Evolutionary conservation across 257 asterid genomes (phyloP).

Genomic region (Osmanthus fragrans): DNA sequence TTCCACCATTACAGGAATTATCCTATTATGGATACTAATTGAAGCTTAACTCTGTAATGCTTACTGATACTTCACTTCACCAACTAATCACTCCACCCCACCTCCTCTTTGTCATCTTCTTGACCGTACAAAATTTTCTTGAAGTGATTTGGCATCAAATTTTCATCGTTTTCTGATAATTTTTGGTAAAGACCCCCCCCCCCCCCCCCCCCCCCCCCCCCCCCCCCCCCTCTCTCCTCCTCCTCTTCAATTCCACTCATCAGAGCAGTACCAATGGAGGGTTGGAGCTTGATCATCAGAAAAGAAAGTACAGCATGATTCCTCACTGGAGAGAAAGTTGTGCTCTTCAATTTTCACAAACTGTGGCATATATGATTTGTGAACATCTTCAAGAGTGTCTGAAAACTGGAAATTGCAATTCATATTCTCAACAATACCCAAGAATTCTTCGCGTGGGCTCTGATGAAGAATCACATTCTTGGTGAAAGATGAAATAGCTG

Average conservation of each 20-base stretch:
- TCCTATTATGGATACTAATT: not conserved
- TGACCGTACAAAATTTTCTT: slow-evolving; percentile 41
- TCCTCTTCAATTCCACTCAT: slow-evolving; percentile 60
- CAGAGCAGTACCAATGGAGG: slow-evolving; percentile 72
- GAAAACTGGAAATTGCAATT: slow-evolving; percentile 21
- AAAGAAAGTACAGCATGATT: slow-evolving; percentile 69
- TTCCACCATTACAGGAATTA: slow-evolving; percentile 6
- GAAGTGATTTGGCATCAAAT: not conserved
- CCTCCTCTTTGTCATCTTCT: slow-evolving; percentile 10
- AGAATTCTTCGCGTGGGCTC: slow-evolving; percentile 32
- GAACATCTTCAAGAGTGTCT: slow-evolving; percentile 41
- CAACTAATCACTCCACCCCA: not conserved
- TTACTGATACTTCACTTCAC: not conserved
- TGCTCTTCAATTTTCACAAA: slow-evolving; percentile 82
- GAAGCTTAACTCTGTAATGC: not conserved
- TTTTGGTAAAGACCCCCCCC: not conserved
- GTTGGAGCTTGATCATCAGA: slow-evolving; percentile 85
- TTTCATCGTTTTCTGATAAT: not conserved
- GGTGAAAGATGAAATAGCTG: slow-evolving; percentile 53
- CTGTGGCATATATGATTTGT: slow-evolving; percentile 48
- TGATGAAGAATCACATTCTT: slow-evolving; percentile 29
- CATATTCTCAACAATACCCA: slow-evolving; percentile 23
- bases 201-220: not conserved
- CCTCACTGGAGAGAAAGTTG: slow-evolving; percentile 66
- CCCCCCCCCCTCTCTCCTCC: not conserved